Evolutionary conservation across 2,329 filamentous ascomycete genomes (phyloP), one percentile per base, ranked within the genome.

Genomic region (Diaporthe vexans): DNA sequence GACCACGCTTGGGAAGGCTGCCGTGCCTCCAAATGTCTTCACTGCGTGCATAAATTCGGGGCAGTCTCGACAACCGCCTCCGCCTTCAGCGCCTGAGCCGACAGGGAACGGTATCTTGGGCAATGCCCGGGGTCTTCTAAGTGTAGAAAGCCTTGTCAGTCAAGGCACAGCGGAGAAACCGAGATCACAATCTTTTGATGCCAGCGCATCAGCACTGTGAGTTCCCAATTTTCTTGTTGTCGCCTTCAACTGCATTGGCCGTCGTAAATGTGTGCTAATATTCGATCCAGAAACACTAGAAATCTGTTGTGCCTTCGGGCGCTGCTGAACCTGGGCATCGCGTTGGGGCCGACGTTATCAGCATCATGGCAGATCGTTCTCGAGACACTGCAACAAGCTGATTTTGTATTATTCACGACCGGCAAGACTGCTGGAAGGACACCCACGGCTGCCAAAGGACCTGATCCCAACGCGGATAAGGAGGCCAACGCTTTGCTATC

Each of bases 301-400:
- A 98, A 99, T 80, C 86, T 99, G 5, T 86, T 98, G 1, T 99
- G 97, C 79, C 86, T 99, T 57, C 89, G 97, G 79, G 97, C 97
- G 40, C 87, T 99, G 21, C 85, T 99, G n/a, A 99, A 99, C 78
- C 85, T 99, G 4, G 97, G 97, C 2, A 99, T 98, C 79, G 97
- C 97, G 3, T 85, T 99, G 1, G 97, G 97, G 0, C 95, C 97
- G 4, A 98, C 95, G 0, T 87, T 99, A 0, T 92, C 94, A 48
- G 88, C 89, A 19, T 94, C 96, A 0, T 99, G 97, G 94, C 92
- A 92, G 1, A 98, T 99, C 74, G 88, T 99, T 21, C 88, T 99
- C 1, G 95, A 97, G 79, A 97, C 95, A 0, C 85, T 99, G 10
- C 95, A 98, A 79, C 94, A 98, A 82, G 95, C 96, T 3, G 97